phyloP scores from a whole-genome alignment of 164 flowering plant species.

The Taxillus chinensis region DNA sequence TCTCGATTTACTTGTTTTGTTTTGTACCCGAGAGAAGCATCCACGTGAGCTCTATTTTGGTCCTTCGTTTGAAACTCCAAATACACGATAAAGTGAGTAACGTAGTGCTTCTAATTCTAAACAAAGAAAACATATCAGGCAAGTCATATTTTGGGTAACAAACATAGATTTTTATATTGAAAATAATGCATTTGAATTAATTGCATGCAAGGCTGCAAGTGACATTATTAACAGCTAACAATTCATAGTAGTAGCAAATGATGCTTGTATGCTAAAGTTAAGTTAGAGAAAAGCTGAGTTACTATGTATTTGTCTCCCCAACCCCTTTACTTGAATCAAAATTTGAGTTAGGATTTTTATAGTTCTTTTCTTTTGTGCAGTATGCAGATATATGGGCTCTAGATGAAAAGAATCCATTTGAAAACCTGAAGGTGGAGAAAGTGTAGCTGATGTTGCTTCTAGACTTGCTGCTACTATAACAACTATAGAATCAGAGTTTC shows the following conservation, averaged over 20 bases:
- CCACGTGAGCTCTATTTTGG: constrained; percentile 93
- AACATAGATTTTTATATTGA: too few relatives aligned
- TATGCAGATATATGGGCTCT: constrained; percentile 87
- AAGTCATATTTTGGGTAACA: too few relatives aligned
- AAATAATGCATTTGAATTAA: too few relatives aligned
- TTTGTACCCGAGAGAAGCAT: constrained; percentile 55
- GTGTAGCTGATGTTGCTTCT: constrained; percentile 78
- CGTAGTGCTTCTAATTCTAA: not conserved
- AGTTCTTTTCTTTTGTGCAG: constrained; percentile 20
- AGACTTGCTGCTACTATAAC: constrained; percentile 60
- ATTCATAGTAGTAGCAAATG: too few relatives aligned
- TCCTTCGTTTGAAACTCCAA: constrained; percentile 69
- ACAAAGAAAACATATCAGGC: too few relatives aligned
- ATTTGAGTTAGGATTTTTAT: not conserved
- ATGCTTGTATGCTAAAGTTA: too few relatives aligned
- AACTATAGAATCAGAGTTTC: constrained; percentile 56
- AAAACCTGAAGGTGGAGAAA: constrained; percentile 89
- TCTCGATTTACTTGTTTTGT: too few relatives aligned
- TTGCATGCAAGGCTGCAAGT: too few relatives aligned
- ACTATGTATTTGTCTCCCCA: too few relatives aligned
- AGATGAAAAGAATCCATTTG: constrained; percentile 82
- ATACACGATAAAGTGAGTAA: constrained; percentile 80
- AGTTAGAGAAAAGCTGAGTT: too few relatives aligned
- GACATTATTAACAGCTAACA: too few relatives aligned
- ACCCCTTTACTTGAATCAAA: too few relatives aligned